These are phyloP conservation scores for Emericellopsis atlantica DNA, from an alignment of 2,329 filamentous ascomycete species.

Conservation along the genomic window DNA sequence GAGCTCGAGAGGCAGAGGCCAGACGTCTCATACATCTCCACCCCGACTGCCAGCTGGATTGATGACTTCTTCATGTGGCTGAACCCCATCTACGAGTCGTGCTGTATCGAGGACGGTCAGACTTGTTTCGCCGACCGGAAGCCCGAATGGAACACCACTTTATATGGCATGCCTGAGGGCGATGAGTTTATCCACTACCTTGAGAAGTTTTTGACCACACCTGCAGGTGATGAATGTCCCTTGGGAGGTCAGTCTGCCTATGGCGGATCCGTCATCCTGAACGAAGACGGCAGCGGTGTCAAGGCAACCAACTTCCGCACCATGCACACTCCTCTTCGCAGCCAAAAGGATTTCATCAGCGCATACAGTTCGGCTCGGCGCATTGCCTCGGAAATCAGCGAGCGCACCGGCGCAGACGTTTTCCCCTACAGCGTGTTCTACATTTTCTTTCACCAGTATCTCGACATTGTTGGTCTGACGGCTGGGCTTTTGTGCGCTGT, in stretches of 20 bases:
- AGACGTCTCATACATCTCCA: constrained; percentile 75
- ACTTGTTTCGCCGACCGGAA: constrained; percentile 69
- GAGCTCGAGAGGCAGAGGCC: constrained; percentile 90
- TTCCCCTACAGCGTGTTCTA: constrained; percentile 98
- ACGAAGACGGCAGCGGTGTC: constrained; percentile 53
- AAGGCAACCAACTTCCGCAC: constrained; percentile 86
- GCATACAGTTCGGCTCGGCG: constrained; percentile 83
- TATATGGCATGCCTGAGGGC: constrained; percentile 85
- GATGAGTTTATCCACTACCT: constrained; percentile 84
- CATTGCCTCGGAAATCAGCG: constrained; percentile 65
- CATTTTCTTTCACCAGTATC: constrained; percentile 98
- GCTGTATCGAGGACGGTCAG: constrained; percentile 57
- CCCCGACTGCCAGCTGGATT: constrained; percentile 87
- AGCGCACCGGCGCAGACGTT: constrained; percentile 62
- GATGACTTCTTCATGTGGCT: constrained; percentile 96
- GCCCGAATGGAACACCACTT: constrained; percentile 79
- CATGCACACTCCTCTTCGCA: constrained; percentile 73
- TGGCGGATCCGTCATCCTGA: constrained; percentile 68
- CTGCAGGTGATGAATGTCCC: constrained; percentile 74
- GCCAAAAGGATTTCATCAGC: constrained; percentile 83
- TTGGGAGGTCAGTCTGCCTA: constrained; percentile 84
- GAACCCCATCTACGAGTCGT: constrained; percentile 65
- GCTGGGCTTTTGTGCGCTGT: constrained; percentile 70
- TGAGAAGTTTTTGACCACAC: constrained; percentile 66
- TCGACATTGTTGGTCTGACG: constrained; percentile 70